Evolutionary conservation across 2,329 filamentous ascomycete genomes (phyloP), one percentile per base, ranked within the genome.

Genomic region (Colletotrichum sp.): DNA sequence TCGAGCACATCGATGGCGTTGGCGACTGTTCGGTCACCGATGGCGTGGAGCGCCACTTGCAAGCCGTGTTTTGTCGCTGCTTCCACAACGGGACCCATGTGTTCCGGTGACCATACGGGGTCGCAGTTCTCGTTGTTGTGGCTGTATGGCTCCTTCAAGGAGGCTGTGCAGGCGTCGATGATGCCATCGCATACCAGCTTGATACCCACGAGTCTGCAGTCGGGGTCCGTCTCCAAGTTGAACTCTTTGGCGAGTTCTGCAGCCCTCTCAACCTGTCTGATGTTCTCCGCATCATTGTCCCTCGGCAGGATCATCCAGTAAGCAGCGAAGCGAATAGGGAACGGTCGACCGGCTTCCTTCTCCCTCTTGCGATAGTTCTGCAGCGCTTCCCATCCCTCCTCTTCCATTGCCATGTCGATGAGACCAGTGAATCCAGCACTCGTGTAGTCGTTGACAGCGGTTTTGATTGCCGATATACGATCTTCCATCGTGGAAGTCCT

Each of bases 41-140:
- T 94, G 63, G 92, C 92, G 79, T 94, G 92, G 12, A 94, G 85
- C 0, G 92, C 92, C 34, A 90, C 89, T 80, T 94, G 92, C 48
- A 94, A 81, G 0, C 89, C 89, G 18, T 36, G 61, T n/a, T 30
- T 66, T 7, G 68, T 74, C 4, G 72, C 72, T 1, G 87, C 87
- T 6, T 83, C 84, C 2, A 94, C 88, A 0, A 93, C 89, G 0
- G 88, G 87, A 6, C 84, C 85, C 9, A 93, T 86, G 75, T 90
- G 87, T 24, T 86, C 85, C 4, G 84, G 83, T 1, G 86, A 84
- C 92, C 92, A 94, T 61, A 93, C 85, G 0, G 91, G 86, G 4
- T 89, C 87, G 39, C 87, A 83, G 24, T 86, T 84, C 13, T 84
- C 81, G 5, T 84, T 86, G 77, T 88, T 89, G 69, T 86, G 82